These are phyloP conservation scores for Stereocaulon alpinum DNA, from an alignment of 495 filamentous ascomycete genomes.

Conservation along the genomic window DNA sequence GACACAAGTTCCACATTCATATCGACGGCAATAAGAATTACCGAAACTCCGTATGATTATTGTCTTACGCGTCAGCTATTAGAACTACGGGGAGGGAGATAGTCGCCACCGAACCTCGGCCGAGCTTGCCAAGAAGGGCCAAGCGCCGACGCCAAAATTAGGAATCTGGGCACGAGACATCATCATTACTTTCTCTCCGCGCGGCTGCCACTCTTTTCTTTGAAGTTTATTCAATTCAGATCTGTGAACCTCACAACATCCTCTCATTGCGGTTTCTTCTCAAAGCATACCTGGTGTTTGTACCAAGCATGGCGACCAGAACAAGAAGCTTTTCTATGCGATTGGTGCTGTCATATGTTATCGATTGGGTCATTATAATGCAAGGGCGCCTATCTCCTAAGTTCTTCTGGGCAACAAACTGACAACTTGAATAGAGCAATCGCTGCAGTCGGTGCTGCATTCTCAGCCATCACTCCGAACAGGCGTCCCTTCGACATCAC, in stretches of 20 bases:
- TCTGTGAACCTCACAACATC: too few relatives aligned
- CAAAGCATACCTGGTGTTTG: background rate
- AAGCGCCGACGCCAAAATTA: too few relatives aligned
- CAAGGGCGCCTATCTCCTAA: background rate
- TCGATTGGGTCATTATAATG: background rate
- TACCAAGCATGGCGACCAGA: background rate
- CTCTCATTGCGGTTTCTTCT: too few relatives aligned
- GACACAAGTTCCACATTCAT: background rate
- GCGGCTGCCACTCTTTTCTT: too few relatives aligned
- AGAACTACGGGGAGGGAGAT: background rate
- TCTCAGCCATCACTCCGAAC: slow-evolving; percentile 34
- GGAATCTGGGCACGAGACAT: too few relatives aligned
- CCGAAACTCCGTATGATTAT: background rate
- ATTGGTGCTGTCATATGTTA: background rate
- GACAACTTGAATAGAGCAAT: slow-evolving; percentile 28
- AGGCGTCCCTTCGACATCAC: slow-evolving; percentile 39
- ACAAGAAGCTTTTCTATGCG: background rate
- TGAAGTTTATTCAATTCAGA: too few relatives aligned
- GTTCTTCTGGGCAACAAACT: background rate
- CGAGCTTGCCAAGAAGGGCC: too few relatives aligned
- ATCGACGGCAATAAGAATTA: background rate
- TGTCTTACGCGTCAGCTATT: background rate
- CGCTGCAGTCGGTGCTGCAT: slow-evolving; percentile 37
- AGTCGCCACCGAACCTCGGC: too few relatives aligned
- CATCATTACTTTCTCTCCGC: too few relatives aligned